Evolutionary conservation across 1,284 basidiomycete genomes (phyloP).

Genomic region (Violaceomyces palustris): DNA sequence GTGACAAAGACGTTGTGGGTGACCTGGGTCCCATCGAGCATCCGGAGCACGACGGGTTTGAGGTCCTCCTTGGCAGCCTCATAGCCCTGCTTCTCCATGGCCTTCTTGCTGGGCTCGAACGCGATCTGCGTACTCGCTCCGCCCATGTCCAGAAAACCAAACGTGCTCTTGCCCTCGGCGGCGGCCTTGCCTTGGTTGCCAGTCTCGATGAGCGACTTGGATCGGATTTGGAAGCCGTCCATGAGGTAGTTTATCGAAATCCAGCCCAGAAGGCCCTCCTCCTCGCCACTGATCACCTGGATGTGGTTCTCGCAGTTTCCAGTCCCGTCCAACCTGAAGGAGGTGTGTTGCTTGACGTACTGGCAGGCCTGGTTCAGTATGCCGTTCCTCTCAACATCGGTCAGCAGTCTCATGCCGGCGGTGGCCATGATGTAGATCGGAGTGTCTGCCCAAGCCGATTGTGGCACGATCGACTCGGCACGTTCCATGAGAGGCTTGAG

Average conservation of each 20-base stretch:
- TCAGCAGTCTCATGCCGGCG: conserved; percentile 89
- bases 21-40: conserved; percentile 79
- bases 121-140: conserved; percentile 98
- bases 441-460: conserved; percentile 72
- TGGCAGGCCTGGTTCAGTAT: conserved; percentile 73
- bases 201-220: conserved; percentile 22
- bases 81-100: conserved; percentile 60
- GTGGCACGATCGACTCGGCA: conserved; percentile 76
- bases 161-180: conserved; percentile 66
- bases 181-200: too few species aligned
- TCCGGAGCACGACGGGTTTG: conserved; percentile 65
- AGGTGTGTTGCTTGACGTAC: conserved; percentile 76
- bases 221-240: conserved; percentile 72
- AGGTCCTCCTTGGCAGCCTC: conserved; percentile 16
- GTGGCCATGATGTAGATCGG: conserved; percentile 93
- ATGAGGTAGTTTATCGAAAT: conserved; percentile 96
- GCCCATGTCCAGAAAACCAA: conserved; percentile 98
- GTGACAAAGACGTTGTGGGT: conserved; percentile 92
- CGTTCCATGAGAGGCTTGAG: conserved; percentile 77
- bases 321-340: conserved; percentile 61
- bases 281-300: conserved; percentile 92
- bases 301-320: conserved; percentile 73
- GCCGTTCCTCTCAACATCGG: conserved; percentile 64
- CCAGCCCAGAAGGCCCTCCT: conserved; percentile 97
- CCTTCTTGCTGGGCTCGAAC: conserved; percentile 65